Percentiles rank a stretch among this genome's conserved stretches.
Evolutionary conservation across 306 rosid species (phyloP).

Genomic region (Medicago arabica): DNA sequence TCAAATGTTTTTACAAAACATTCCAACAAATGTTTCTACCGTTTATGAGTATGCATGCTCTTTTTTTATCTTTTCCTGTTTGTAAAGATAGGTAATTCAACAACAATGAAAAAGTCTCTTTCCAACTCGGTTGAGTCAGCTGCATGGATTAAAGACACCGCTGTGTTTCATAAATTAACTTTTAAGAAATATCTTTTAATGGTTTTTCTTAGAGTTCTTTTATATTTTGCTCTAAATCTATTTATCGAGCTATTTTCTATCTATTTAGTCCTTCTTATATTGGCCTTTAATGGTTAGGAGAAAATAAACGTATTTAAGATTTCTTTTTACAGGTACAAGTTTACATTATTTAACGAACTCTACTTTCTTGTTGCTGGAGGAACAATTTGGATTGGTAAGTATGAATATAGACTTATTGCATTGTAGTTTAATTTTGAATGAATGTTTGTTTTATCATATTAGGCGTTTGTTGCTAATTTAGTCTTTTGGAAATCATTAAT

Average conservation of each 20-base stretch:
- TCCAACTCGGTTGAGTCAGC: background rate
- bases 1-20: slow-evolving; percentile 18
- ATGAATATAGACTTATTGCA: slow-evolving; percentile 26
- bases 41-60: background rate
- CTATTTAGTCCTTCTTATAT: background rate
- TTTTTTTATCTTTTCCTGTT: slow-evolving; percentile 9
- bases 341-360: slow-evolving; percentile 94
- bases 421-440: slow-evolving; percentile 34
- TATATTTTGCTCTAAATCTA: slow-evolving; percentile 20
- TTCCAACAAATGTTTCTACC: slow-evolving; percentile 17
- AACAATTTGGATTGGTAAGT: slow-evolving; percentile 97
- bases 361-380: slow-evolving; percentile 99
- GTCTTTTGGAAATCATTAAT: slow-evolving; percentile 29
- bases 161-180: slow-evolving; percentile 6
- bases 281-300: slow-evolving; percentile 16
- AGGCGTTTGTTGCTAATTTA: slow-evolving; percentile 2
- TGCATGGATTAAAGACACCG: background rate
- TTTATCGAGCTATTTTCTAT: slow-evolving; percentile 16
- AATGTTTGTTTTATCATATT: slow-evolving; percentile 29
- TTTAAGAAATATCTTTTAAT: background rate
- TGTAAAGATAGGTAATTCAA: slow-evolving; percentile 9
- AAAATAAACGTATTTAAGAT: slow-evolving; percentile 24
- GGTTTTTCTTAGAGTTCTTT: slow-evolving; percentile 24
- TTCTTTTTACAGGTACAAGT: slow-evolving; percentile 82
- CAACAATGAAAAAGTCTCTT: slow-evolving; percentile 12